A percentile compares a stretch with the other conserved stretches of the same genome.
Evolutionary conservation across 805 yeast species (phyloP).

Genomic region (Candida morakotiae): DNA sequence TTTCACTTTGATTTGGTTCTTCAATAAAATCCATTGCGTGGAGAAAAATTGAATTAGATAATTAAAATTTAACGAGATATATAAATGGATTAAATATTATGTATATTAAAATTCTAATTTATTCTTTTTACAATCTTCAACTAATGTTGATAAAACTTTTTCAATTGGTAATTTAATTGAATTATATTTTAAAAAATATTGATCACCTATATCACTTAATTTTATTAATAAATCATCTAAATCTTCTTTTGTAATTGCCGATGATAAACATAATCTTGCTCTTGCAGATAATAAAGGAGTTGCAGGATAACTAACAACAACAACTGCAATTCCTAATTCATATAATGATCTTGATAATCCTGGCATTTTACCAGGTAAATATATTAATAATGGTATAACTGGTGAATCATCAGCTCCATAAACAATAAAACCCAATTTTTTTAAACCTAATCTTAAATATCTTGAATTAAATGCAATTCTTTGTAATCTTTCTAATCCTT

Average conservation of each 20-base stretch:
- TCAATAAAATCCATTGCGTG: conserved; percentile 4
- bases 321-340: conserved; percentile 82
- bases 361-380: conserved; percentile 92
- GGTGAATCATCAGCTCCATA: conserved; percentile 97
- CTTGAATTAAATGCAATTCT: conserved; percentile 96
- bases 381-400: conserved; percentile 82
- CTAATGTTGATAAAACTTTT: conserved; percentile 70
- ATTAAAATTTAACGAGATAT: not conserved
- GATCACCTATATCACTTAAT: conserved; percentile 75
- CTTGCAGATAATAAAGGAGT: conserved; percentile 88
- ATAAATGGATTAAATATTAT: not conserved
- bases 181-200: conserved; percentile 67
- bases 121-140: conserved; percentile 52
- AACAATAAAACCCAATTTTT: conserved; percentile 88
- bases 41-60: not conserved
- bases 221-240: conserved; percentile 73
- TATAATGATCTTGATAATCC: conserved; percentile 81
- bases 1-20: not conserved
- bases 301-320: conserved; percentile 96
- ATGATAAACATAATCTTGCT: conserved; percentile 87
- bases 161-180: conserved; percentile 79
- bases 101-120: conserved; percentile 11
- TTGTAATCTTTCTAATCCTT: conserved; percentile 85
- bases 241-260: conserved; percentile 92
- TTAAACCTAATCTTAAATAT: conserved; percentile 84